These are phyloP conservation scores for Pilasporangium apinafurcum DNA, from an alignment of 352 stramenopile genomes.

Conservation along the genomic window DNA sequence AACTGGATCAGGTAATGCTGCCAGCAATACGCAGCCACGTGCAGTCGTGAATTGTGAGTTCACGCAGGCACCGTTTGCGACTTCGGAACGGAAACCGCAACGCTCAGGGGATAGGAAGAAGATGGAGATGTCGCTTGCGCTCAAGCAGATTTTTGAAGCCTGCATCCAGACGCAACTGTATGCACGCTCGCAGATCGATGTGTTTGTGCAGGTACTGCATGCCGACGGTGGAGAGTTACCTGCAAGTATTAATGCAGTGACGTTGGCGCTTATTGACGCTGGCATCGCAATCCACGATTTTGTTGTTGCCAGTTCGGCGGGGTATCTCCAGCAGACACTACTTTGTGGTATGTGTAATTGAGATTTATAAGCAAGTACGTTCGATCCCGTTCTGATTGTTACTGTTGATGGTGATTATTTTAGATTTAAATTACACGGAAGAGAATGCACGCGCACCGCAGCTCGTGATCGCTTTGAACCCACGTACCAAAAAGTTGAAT, in stretches of 20 bases:
- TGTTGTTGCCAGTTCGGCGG: conserved; percentile 84
- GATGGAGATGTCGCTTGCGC: conserved; percentile 79
- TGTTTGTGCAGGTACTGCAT: conserved; percentile 90
- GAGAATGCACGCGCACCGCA: conserved; percentile 83
- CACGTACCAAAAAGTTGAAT: conserved; percentile 83
- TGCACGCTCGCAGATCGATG: conserved; percentile 89
- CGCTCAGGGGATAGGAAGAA: conserved; percentile 83
- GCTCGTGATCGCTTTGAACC: conserved; percentile 83
- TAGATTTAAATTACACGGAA: conserved; percentile 89
- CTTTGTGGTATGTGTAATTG: conserved; percentile 55
- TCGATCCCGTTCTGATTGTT: no score
- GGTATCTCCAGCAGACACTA: conserved; percentile 87
- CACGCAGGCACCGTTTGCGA: conserved; percentile 84
- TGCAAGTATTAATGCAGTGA: conserved; percentile 88
- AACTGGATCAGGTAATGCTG: conserved; percentile 50
- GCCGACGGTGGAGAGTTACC: conserved; percentile 85
- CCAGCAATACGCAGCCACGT: conserved; percentile 62
- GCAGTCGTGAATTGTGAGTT: conserved; percentile 82
- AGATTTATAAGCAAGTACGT: no score
- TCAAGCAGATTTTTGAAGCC: conserved; percentile 91
- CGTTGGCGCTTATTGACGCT: conserved; percentile 87
- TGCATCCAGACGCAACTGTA: conserved; percentile 90
- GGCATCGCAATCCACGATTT: conserved; percentile 91
- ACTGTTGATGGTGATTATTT: conserved; percentile 4
- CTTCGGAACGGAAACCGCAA: conserved; percentile 75